Evolutionary conservation across 73 alveolate species (phyloP).

Genomic region (Paramecium primaurelia): DNA sequence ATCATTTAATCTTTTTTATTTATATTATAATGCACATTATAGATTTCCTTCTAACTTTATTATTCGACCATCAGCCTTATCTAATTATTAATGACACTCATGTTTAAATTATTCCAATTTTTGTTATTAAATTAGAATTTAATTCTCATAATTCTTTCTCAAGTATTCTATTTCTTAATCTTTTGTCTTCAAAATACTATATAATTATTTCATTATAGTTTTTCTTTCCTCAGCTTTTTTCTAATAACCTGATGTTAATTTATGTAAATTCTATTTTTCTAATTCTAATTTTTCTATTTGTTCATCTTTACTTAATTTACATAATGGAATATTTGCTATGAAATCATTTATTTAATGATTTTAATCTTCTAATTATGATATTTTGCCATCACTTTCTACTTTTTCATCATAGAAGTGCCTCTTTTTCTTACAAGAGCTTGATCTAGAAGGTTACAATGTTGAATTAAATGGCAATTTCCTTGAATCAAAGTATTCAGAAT

Average conservation of each 20-base stretch:
- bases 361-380: neutral
- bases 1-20: neutral
- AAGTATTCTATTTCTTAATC: constrained; percentile 20
- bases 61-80: neutral
- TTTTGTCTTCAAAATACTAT: neutral
- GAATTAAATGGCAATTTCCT: neutral
- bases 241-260: neutral
- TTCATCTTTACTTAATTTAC: neutral
- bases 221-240: constrained; percentile 47
- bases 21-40: neutral
- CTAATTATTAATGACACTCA: neutral
- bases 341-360: neutral
- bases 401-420: neutral
- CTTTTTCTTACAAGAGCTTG: neutral
- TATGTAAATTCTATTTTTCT: neutral
- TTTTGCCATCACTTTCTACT: neutral
- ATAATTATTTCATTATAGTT: neutral
- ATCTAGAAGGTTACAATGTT: neutral
- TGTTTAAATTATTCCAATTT: neutral
- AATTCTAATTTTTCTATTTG: neutral
- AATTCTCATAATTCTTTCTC: neutral
- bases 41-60: neutral
- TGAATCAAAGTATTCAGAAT: constrained; percentile 36
- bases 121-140: neutral
- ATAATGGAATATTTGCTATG: neutral